Conservation (phyloP, 768 basidiomycete species). For the Lyophyllum shimeji region DNA sequence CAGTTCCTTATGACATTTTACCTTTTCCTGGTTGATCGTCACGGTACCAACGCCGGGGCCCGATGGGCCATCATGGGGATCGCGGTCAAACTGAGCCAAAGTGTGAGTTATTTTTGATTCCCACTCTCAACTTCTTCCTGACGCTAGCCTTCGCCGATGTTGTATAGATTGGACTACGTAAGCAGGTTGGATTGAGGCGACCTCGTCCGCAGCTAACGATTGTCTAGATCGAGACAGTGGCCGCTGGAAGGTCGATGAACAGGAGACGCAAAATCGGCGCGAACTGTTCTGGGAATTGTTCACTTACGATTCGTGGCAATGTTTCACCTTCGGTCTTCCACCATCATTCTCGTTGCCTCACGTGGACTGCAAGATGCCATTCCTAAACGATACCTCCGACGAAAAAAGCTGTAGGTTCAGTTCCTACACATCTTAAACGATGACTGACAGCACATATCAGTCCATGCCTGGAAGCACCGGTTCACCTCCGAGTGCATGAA, state of each 20-base stretch:
- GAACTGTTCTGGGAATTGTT: slow-evolving; percentile 70
- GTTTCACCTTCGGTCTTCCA: slow-evolving; percentile 68
- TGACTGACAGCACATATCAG: slow-evolving; percentile 29
- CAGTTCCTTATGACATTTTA: slow-evolving; percentile 74
- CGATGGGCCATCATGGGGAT: slow-evolving; percentile 71
- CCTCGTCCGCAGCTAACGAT: slow-evolving; percentile 13
- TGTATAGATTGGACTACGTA: slow-evolving; percentile 67
- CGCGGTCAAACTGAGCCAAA: slow-evolving; percentile 68
- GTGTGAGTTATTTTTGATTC: slow-evolving; percentile 44
- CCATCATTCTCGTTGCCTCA: slow-evolving; percentile 68
- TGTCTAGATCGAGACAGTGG: slow-evolving; percentile 65
- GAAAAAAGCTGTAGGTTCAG: slow-evolving; percentile 57
- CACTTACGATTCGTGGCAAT: slow-evolving; percentile 57
- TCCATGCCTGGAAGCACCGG: slow-evolving; percentile 69
- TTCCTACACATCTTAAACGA: neutral
- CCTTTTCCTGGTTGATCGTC: slow-evolving; percentile 66
- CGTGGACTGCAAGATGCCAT: slow-evolving; percentile 66
- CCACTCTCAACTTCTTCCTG: slow-evolving; percentile 10
- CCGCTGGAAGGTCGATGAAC: slow-evolving; percentile 59
- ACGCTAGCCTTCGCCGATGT: neutral
- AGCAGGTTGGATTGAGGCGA: slow-evolving; percentile 23
- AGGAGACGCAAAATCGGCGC: slow-evolving; percentile 61
- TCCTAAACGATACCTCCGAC: slow-evolving; percentile 44
- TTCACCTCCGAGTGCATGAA: slow-evolving; percentile 71
- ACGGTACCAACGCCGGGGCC: slow-evolving; percentile 62